Evolutionary conservation across 2,329 filamentous ascomycete species (phyloP), one percentile per base, ranked within the genome.

Genomic region (Aspergillus sp.): DNA sequence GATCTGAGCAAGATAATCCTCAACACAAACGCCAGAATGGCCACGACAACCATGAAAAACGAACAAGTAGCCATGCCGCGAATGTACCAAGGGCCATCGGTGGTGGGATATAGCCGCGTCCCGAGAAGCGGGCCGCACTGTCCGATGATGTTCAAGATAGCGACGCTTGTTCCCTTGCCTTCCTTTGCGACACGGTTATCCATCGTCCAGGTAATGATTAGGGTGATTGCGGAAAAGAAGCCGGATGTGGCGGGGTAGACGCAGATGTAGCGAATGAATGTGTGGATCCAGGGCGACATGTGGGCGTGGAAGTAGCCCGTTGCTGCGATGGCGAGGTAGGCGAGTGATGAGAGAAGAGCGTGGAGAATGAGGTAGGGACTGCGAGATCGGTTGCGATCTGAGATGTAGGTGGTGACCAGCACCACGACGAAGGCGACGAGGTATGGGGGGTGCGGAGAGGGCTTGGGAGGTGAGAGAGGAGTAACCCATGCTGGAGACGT

Each of bases 151-250:
- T 95, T 90, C 59, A 96, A 65, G 29, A 95, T 74, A 1, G 86
- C 88, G 57, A 95, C 87, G 1, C 85, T 88, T 1, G 81, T 81
- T 0, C 88, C 88, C 52, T 86, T 85, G 6, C 81, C 79, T 40
- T 78, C 79, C 48, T 83, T 80, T 9, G 74, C 81, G 42, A 77
- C 70, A 60, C 93, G 87, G 64, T 95, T 95, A 61, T 95, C 94
- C 59, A 95, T 79, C 31, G 80, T 88, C 90, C 90, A 95, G 2
- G 88, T 85, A 44, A 95, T 86, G 53, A 90, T 85, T 29, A 95
- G 76, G 0, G 88, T 89, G 45, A 95, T 86, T 13, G 88, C 85
- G 47, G 79, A 83, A 72, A 95, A 91, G 67, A 95, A 93, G 4
- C 90, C 90, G 1, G 82, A 72, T 2, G 83, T 79, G 2, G 90